A percentile compares a stretch with the other conserved stretches of the same genome.
These are phyloP conservation scores for Candida bentonensis DNA, from an alignment of 805 yeast species.

Conservation along the genomic window DNA sequence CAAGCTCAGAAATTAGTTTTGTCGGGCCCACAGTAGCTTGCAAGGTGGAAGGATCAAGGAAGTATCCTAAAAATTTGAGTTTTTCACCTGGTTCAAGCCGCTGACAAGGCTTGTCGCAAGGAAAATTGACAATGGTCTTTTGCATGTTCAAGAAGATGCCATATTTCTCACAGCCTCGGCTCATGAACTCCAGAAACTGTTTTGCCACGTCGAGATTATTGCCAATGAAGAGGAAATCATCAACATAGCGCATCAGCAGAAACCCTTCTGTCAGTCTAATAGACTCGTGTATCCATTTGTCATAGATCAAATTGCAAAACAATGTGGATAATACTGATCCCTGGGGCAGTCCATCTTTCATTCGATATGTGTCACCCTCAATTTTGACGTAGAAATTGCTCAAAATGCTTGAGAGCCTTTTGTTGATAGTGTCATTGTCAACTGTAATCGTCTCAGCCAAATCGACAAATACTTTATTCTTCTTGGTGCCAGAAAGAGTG, in stretches of 20 bases:
- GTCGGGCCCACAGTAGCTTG: not conserved
- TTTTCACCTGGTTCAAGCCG: not conserved
- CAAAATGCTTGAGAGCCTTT: conserved; percentile 40
- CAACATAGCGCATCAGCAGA: conserved; percentile 54
- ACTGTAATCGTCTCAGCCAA: too few relatives aligned
- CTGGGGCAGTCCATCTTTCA: conserved; percentile 67
- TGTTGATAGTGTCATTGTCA: too few relatives aligned
- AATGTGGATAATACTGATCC: conserved; percentile 68
- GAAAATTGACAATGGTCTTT: conserved; percentile 25
- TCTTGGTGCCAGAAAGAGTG: not conserved
- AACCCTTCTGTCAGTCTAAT: conserved; percentile 22
- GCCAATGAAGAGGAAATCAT: conserved; percentile 70
- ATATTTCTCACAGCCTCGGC: conserved; percentile 28
- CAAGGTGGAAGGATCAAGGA: conserved; percentile 8
- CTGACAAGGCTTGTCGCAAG: conserved; percentile 2
- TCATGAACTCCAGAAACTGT: conserved; percentile 18
- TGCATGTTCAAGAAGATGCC: conserved; percentile 27
- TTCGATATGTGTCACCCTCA: conserved; percentile 24
- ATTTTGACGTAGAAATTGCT: conserved; percentile 29
- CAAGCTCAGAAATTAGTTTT: not conserved
- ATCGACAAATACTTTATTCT: not conserved
- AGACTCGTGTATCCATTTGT: conserved; percentile 32
- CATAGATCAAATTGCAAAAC: conserved; percentile 62
- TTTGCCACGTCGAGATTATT: conserved; percentile 23
- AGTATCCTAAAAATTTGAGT: conserved; percentile 9